Evolutionary conservation across 768 basidiomycete species (phyloP), one percentile per base, ranked within the genome.

Genomic region (Cubamyces sp.): DNA sequence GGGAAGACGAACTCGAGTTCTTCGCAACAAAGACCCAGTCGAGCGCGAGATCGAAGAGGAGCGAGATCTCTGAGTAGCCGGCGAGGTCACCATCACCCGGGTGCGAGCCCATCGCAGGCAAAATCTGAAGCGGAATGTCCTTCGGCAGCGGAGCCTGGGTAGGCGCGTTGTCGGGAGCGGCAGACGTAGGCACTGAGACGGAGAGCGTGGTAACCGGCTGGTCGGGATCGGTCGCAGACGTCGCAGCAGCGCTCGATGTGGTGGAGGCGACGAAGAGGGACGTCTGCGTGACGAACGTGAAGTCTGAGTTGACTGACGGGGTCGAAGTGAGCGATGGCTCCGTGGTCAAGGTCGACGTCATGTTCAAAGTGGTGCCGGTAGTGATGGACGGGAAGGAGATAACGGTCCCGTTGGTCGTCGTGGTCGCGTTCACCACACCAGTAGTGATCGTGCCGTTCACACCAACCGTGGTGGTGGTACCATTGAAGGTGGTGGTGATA

Each of bases 11-110:
- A 57, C 87, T 78, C 8, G 74, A 61, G 61, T 78, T 85, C 15
- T 66, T 65, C 42, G 86, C 84, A 4, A 94, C 90, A 66, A 87
- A 92, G 0, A 66, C 19, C 94, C 94, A 96, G 59, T 81, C 82
- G 61, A 95, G 76, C 1, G 61, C 68, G 4, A 68, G 48, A 56
- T 85, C 80, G 73, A 93, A 89, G 63, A 92, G 68, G 42, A 96
- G 68, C 54, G 82, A 88, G 72, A 94, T 83, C 62, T 87, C 61
- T 12, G 80, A 78, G 60, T 77, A 82, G 0, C 73, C 79, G 15
- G 47, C 56, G 30, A 84, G 60, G 62, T 74, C 76, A 21, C 64
- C 66, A 23, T 58, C 64, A 40, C 52, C 71, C 19, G 52, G 70
- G 63, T 62, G 3, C 9, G 57, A 63, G 55, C 21, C 68, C 43